Conservation (phyloP, 257 asterid species). For the Haberlea rhodopensis region DNA sequence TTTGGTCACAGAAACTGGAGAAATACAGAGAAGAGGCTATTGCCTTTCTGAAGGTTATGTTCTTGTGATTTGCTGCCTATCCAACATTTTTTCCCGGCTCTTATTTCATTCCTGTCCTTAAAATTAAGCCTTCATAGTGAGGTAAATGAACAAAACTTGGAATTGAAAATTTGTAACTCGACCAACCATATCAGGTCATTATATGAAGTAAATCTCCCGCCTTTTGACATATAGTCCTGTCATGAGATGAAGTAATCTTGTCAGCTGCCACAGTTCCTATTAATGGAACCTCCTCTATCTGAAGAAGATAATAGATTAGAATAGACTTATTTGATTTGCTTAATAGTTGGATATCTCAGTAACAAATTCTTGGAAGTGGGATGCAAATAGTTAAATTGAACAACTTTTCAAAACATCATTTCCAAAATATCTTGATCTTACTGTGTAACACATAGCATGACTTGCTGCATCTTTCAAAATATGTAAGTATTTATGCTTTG, state of each 20-base stretch:
- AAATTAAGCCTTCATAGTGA: not conserved
- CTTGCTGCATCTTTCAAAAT: not conserved
- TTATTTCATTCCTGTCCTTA: not conserved
- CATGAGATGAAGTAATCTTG: not conserved
- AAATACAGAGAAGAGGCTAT: not conserved
- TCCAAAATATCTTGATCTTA: not conserved
- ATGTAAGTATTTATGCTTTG: not conserved
- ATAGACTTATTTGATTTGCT: not conserved
- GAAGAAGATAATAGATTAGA: not conserved
- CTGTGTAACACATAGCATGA: not conserved
- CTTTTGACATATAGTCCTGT: not conserved
- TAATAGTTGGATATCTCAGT: not conserved
- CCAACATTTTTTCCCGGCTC: not conserved
- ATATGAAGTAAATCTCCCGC: constrained; percentile 2
- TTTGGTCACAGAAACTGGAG: not conserved
- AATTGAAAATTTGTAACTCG: not conserved
- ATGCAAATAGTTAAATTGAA: not conserved
- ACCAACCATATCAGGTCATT: not conserved
- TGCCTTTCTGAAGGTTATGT: not conserved
- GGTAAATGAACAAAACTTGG: not conserved
- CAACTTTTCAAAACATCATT: not conserved
- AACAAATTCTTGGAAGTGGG: not conserved
- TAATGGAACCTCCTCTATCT: not conserved
- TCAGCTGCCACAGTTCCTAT: not conserved
- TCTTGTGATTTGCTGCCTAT: not conserved